These are phyloP conservation scores for Terfezia boudieri DNA, from an alignment of 495 filamentous ascomycete genomes.

Conservation along the genomic window DNA sequence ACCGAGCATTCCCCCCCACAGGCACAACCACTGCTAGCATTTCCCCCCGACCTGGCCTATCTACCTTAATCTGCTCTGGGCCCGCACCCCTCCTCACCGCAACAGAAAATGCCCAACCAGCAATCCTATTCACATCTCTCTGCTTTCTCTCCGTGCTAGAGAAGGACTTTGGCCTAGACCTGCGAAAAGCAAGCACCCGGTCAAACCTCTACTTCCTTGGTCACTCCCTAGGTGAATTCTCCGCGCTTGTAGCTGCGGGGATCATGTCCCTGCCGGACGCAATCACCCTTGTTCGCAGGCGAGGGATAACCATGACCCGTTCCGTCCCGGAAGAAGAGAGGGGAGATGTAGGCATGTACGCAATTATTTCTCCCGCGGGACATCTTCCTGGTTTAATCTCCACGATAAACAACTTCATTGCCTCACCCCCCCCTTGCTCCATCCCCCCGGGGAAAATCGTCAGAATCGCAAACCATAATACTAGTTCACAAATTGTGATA, in stretches of 20 bases:
- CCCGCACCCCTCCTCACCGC: conserved; percentile 51
- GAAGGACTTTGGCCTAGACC: conserved; percentile 38
- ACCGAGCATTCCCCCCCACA: conserved; percentile 29
- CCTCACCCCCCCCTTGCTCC: conserved; percentile 38
- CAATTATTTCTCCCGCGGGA: conserved; percentile 61
- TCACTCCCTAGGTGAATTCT: conserved; percentile 89
- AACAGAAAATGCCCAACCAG: conserved; percentile 79
- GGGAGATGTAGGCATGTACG: conserved; percentile 81
- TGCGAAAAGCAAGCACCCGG: background rate
- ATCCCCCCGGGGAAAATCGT: conserved; percentile 53
- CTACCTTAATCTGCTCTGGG: conserved; percentile 57
- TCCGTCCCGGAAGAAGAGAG: conserved; percentile 36
- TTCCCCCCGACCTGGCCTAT: conserved; percentile 39
- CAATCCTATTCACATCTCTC: conserved; percentile 84
- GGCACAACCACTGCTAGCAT: conserved; percentile 58
- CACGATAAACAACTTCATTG: conserved; percentile 57
- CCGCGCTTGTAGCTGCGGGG: conserved; percentile 63
- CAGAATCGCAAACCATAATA: conserved; percentile 82
- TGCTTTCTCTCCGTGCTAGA: conserved; percentile 79
- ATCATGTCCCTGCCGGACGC: conserved; percentile 59
- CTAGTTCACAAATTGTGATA: conserved; percentile 86
- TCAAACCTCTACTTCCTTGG: conserved; percentile 54
- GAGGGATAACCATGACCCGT: conserved; percentile 67
- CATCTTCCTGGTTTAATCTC: conserved; percentile 44
- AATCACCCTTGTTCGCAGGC: conserved; percentile 47